Evolutionary conservation across 2,329 filamentous ascomycete species (phyloP).

Genomic region (Eutypa lata): DNA sequence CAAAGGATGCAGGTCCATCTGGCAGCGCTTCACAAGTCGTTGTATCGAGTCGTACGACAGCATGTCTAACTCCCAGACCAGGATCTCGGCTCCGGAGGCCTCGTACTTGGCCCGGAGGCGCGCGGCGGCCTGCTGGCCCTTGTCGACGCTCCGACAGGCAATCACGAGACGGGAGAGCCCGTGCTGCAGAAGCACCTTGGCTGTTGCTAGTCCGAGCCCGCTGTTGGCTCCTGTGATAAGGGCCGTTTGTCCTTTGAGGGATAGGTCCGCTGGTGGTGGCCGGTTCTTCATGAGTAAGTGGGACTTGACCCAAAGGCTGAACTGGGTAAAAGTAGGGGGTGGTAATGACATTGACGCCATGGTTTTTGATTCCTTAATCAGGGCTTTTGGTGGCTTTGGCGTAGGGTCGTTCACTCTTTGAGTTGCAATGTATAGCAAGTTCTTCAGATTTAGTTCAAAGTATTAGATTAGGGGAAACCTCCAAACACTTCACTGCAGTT

Average conservation of each 20-base stretch:
- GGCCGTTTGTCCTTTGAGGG: background rate
- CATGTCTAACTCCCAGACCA: slow-evolving; percentile 6
- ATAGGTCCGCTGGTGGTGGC: background rate
- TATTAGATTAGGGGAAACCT: too few relatives aligned
- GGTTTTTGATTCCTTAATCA: background rate
- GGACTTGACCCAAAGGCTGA: background rate
- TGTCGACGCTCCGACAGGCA: background rate
- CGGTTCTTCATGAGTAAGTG: background rate
- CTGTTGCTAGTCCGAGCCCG: background rate
- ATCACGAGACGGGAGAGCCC: background rate
- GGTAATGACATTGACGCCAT: background rate
- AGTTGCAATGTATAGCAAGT: too few relatives aligned
- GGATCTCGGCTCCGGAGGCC: background rate
- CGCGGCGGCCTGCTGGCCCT: background rate
- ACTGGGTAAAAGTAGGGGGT: background rate
- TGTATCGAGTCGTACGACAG: slow-evolving; percentile 3
- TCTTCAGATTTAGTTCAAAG: too few relatives aligned
- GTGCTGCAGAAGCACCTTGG: background rate
- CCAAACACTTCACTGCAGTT: too few relatives aligned
- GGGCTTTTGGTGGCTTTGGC: too few relatives aligned
- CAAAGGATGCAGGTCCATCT: background rate
- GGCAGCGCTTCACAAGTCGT: background rate
- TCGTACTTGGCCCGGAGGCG: background rate
- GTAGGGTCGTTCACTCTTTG: too few relatives aligned
- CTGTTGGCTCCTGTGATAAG: background rate